Conservation (phyloP, 2,329 filamentous ascomycete genomes). For the Diplodia intermedia region DNA sequence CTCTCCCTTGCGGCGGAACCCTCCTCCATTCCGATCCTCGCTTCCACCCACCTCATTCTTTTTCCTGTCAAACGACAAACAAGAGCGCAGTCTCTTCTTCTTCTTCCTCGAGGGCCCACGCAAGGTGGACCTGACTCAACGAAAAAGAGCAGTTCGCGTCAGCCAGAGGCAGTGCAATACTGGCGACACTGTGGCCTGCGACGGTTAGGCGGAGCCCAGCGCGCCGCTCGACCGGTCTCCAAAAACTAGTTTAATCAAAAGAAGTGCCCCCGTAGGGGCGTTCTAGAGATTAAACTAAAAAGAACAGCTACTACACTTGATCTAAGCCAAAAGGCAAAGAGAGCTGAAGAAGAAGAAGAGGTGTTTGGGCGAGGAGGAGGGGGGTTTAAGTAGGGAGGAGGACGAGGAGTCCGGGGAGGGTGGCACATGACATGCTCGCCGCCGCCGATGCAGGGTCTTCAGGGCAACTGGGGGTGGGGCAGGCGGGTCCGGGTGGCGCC, state of each 20-base stretch:
- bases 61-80: no score
- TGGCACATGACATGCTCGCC: neutral
- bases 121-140: neutral
- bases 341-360: neutral
- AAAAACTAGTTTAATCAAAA: neutral
- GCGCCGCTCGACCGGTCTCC: neutral
- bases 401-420: neutral
- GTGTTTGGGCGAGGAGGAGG: neutral
- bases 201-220: conserved; percentile 8
- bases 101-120: conserved; percentile 1
- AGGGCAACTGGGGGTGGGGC: neutral
- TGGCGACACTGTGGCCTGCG: conserved; percentile 1
- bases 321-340: conserved; percentile 8
- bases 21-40: neutral
- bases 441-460: neutral
- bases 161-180: conserved; percentile 4
- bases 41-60: no score
- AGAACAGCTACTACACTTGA: conserved; percentile 17
- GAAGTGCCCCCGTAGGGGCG: neutral
- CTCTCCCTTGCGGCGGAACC: neutral
- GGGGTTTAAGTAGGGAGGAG: neutral
- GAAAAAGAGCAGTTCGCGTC: neutral
- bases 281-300: conserved; percentile 13
- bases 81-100: neutral
- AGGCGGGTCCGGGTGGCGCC: neutral